Conservation (phyloP, 2,329 filamentous ascomycete genomes). For the Venturia effusa region DNA sequence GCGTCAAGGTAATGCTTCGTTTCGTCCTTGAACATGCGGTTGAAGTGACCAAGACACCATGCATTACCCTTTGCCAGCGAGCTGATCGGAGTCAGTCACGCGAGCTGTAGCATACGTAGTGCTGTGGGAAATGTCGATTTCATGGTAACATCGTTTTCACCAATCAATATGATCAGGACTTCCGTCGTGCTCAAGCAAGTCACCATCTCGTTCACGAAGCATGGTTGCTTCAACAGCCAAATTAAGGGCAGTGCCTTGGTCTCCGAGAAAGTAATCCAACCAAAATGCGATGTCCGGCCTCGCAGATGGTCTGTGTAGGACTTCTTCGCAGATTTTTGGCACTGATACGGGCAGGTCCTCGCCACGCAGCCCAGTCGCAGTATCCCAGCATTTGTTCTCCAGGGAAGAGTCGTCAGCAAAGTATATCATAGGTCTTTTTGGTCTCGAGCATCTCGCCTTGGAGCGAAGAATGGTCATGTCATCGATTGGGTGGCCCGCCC, state of each 20-base stretch:
- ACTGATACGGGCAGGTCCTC: conserved; percentile 14
- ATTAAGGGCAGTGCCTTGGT: conserved; percentile 25
- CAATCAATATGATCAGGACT: conserved; percentile 25
- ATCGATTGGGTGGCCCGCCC: conserved; percentile 23
- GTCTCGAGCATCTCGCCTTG: conserved; percentile 17
- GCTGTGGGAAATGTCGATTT: conserved; percentile 20
- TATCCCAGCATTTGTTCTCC: conserved; percentile 28
- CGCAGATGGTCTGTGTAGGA: conserved; percentile 17
- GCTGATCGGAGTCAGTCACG: conserved; percentile 20
- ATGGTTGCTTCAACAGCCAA: conserved; percentile 24
- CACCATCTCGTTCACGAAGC: conserved; percentile 21
- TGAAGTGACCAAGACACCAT: conserved; percentile 22
- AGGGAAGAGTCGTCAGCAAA: conserved; percentile 29
- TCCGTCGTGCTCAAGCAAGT: conserved; percentile 23
- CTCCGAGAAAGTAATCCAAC: conserved; percentile 23
- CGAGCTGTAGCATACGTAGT: conserved; percentile 22
- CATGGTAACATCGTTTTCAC: conserved; percentile 22
- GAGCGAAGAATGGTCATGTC: conserved; percentile 21
- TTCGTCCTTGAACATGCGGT: conserved; percentile 20
- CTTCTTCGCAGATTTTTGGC: conserved; percentile 21
- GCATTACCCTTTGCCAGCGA: conserved; percentile 19
- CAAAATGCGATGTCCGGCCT: conserved; percentile 28
- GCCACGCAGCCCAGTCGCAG: conserved; percentile 14
- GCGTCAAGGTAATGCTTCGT: conserved; percentile 20
- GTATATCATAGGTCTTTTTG: conserved; percentile 23